A percentile compares a stretch with the other conserved stretches of the same genome.
phyloP scores from a whole-genome alignment of 2,329 filamentous ascomycete genomes.

The Fusarium equiseti region DNA sequence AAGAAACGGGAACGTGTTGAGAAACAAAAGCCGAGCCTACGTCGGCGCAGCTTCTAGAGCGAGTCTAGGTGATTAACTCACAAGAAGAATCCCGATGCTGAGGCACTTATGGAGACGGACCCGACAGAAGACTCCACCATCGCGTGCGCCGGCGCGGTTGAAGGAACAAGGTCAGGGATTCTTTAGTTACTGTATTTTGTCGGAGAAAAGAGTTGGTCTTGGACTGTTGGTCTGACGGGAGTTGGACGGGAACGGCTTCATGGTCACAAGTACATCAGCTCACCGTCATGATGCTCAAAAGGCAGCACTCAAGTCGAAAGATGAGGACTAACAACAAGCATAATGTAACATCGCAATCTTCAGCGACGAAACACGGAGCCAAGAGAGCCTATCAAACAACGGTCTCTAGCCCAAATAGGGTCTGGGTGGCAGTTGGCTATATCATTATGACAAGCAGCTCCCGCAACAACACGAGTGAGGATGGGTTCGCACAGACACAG shows the following conservation, averaged over 20 bases:
- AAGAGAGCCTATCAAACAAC: constrained; percentile 33
- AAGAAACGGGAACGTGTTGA: constrained; percentile 23
- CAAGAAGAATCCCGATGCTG: constrained; percentile 34
- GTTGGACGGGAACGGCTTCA: constrained; percentile 4
- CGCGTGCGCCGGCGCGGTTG: constrained; percentile 40
- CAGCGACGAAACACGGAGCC: constrained; percentile 14
- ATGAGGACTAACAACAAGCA: constrained; percentile 5
- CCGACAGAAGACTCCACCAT: constrained; percentile 40
- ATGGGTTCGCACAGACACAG: constrained; percentile 29
- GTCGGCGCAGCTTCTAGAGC: constrained; percentile 30
- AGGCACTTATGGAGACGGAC: constrained; percentile 39
- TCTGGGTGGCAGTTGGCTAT: constrained; percentile 20
- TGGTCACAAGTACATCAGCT: background rate
- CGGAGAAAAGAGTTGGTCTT: background rate
- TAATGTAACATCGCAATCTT: constrained; percentile 35
- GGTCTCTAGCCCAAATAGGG: constrained; percentile 37
- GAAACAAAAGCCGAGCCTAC: constrained; percentile 3
- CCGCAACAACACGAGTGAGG: constrained; percentile 8
- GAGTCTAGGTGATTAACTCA: constrained; percentile 16
- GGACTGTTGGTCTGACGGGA: constrained; percentile 1
- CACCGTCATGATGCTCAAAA: constrained; percentile 11
- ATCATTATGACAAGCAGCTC: constrained; percentile 36
- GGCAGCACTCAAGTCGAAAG: constrained; percentile 7
- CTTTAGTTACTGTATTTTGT: constrained; percentile 9
- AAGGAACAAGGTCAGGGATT: constrained; percentile 28